Base-by-base conservation (phyloP, 176 grass and related monocot genomes). In the Bothriochloa decipiens region DNA sequence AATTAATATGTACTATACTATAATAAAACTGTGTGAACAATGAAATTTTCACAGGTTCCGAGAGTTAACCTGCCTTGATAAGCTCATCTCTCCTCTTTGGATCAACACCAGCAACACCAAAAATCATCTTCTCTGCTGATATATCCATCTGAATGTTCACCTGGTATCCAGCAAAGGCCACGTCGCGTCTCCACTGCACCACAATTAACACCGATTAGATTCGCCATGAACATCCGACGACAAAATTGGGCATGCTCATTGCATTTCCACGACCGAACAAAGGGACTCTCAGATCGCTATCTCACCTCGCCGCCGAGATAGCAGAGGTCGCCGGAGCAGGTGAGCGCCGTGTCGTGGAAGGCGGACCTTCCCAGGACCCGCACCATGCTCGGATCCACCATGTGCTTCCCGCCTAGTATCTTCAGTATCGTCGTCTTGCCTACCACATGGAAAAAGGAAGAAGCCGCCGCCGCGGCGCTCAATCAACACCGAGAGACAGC, bases 341-440 rank as follows among this genome's bases (percentile, higher is more conserved):
- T 99, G 68, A 99, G 91, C 26, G 64, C 77, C 63, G 93, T 96
- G 83, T 99, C 96, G 74, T 99, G 96, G 87, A 99, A 99, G 40
- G 93, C 96, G 35, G 91, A 94, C 62, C 88, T 89, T 41, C 93
- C 96, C 71, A 99, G 77, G 18, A 99, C 67, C 45, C 81, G 87
- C 32, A 99, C 96, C 96, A 96, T 99, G 89, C 87, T 91, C 83
- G 86, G 93, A 90, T 96, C 96, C 74, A 99, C 96, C 96, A 99
- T 94, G 89, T 99, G 96, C 83, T 99, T 99, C 76, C 96, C 96
- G 13, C 96, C 96, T 33, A 99, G 77, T 85, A 96, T 99, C 83
- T 99, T 99, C 74, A 99, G 83, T 66, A 99, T 91, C 79, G 96
- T 95, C 84, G 93, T 96, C 83, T 99, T 99, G 17, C 96, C 96